These are phyloP conservation scores for Dryas drummondii DNA, from an alignment of 306 rosid species.

Conservation along the genomic window DNA sequence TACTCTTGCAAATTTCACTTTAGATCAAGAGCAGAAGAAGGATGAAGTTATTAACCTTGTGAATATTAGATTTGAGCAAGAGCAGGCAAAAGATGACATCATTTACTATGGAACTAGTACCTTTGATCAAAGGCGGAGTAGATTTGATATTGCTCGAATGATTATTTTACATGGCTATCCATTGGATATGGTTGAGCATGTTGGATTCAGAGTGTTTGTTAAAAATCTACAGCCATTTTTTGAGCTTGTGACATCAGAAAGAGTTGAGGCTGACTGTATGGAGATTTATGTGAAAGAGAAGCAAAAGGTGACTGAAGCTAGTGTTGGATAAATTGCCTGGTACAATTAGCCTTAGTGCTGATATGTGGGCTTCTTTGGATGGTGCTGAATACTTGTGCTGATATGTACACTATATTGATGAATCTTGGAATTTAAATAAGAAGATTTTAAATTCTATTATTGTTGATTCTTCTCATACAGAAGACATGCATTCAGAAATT, in stretches of 20 bases:
- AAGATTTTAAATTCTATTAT: conserved; percentile 69
- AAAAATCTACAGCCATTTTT: conserved; percentile 91
- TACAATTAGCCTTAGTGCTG: conserved; percentile 80
- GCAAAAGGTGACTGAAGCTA: conserved; percentile 82
- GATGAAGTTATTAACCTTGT: conserved; percentile 77
- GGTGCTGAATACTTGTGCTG: conserved; percentile 73
- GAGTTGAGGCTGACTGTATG: conserved; percentile 88
- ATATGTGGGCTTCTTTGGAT: conserved; percentile 65
- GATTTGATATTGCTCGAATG: conserved; percentile 97
- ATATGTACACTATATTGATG: conserved; percentile 88
- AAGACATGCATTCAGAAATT: conserved; percentile 73
- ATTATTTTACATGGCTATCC: conserved; percentile 95
- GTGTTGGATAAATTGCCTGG: conserved; percentile 93
- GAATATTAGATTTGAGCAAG: conserved; percentile 86
- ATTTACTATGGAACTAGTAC: conserved; percentile 45
- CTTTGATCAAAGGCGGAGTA: conserved; percentile 91
- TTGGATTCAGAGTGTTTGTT: conserved; percentile 90
- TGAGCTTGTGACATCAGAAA: conserved; percentile 70
- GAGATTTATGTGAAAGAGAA: conserved; percentile 85
- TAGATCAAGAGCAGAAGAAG: conserved; percentile 70
- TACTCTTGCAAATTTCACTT: conserved; percentile 58
- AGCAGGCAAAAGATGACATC: conserved; percentile 67
- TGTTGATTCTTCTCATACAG: conserved; percentile 78
- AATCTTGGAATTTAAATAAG: conserved; percentile 81
- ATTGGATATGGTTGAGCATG: conserved; percentile 90